These are phyloP conservation scores for Plasmodium yoelii DNA, from an alignment of 169 alveolate genomes.

Conservation along the genomic window DNA sequence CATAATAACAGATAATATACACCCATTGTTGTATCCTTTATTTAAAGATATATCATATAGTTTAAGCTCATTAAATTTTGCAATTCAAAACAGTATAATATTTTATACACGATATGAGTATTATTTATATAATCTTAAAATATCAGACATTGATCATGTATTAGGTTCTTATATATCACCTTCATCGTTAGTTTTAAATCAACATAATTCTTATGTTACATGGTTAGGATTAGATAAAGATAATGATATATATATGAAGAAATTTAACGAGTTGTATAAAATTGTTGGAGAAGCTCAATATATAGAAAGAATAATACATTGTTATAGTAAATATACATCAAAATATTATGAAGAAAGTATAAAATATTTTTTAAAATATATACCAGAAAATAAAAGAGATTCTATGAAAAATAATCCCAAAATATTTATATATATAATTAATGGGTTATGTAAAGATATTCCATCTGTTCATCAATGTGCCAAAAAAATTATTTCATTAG, in stretches of 20 bases:
- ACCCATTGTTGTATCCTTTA: constrained; percentile 39
- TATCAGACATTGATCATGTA: constrained; percentile 43
- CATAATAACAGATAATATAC: constrained; percentile 67
- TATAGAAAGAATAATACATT: constrained; percentile 59
- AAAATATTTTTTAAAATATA: constrained; percentile 55
- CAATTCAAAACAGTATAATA: constrained; percentile 32
- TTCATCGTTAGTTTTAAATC: constrained; percentile 9
- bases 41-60: constrained; percentile 47
- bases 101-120: constrained; percentile 59
- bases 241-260: constrained; percentile 37
- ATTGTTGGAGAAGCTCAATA: constrained; percentile 24
- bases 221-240: constrained; percentile 65
- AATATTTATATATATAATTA: constrained; percentile 50
- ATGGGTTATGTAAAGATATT: constrained; percentile 38
- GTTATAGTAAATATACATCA: constrained; percentile 67
- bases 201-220: constrained; percentile 48
- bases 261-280: constrained; percentile 51
- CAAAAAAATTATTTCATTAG: constrained; percentile 47
- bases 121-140: constrained; percentile 36
- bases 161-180: constrained; percentile 58
- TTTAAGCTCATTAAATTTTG: constrained; percentile 45
- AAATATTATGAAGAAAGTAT: constrained; percentile 47
- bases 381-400: constrained; percentile 66
- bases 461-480: constrained; percentile 73
- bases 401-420: constrained; percentile 50